Evolutionary conservation across 139 green algal species (phyloP).

Genomic region (Closterium sp.): DNA sequence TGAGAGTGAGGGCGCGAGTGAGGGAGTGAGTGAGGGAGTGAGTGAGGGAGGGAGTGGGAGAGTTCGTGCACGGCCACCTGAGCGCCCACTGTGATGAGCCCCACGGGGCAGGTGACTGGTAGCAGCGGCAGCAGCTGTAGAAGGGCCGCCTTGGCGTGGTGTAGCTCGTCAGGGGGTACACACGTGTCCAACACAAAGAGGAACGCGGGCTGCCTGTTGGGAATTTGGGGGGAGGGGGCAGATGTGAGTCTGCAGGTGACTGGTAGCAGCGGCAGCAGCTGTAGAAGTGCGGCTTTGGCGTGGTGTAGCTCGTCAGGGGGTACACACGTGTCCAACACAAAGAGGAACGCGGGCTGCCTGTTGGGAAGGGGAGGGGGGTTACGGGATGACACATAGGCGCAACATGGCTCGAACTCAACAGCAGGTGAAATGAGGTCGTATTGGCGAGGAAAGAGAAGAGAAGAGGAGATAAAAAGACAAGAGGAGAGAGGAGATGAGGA

Average conservation of each 20-base stretch:
- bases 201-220: not conserved
- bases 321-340: not conserved
- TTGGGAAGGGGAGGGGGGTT: too few relatives aligned
- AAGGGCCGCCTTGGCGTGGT: not conserved
- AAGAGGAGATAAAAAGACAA: too few relatives aligned
- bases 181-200: not conserved
- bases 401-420: too few relatives aligned
- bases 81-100: not conserved
- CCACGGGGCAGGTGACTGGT: not conserved
- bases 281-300: not conserved
- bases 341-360: too few relatives aligned
- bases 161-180: not conserved
- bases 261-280: not conserved
- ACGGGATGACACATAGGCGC: too few relatives aligned
- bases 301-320: not conserved
- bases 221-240: too few relatives aligned
- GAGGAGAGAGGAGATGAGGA: too few relatives aligned
- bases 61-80: not conserved
- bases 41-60: not conserved
- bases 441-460: too few relatives aligned
- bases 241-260: too few relatives aligned
- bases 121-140: constrained; percentile 3
- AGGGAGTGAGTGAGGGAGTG: not conserved
- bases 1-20: not conserved
- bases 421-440: too few relatives aligned